These are phyloP conservation scores for Paramecium sonneborni DNA, from an alignment of 73 alveolate genomes.

Conservation along the genomic window DNA sequence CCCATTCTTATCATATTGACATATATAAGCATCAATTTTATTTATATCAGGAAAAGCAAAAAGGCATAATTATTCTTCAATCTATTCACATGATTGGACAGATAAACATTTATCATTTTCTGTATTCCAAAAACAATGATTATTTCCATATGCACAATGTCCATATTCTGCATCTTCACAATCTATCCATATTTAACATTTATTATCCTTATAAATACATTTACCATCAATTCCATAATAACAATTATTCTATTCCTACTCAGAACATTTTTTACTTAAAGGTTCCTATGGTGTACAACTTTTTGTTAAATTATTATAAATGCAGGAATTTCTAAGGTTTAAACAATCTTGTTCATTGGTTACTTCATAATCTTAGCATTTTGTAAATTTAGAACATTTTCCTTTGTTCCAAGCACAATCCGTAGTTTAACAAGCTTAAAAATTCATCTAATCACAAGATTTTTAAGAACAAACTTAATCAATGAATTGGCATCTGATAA, in stretches of 20 bases:
- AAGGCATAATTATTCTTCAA: neutral
- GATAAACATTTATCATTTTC: neutral
- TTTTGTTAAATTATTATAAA: neutral
- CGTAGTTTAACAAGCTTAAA: neutral
- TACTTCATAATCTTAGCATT: neutral
- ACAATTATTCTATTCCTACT: neutral
- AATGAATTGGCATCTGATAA: neutral
- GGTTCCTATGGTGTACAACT: neutral
- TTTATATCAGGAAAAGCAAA: neutral
- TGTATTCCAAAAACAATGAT: neutral
- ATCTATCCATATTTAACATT: neutral
- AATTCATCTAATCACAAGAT: neutral
- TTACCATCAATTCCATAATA: neutral
- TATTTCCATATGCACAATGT: neutral
- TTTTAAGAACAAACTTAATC: neutral
- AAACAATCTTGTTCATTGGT: neutral
- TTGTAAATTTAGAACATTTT: constrained; percentile 20
- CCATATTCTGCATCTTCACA: neutral
- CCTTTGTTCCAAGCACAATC: neutral
- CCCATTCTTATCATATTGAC: neutral
- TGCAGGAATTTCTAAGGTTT: neutral
- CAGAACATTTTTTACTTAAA: neutral
- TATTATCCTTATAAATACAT: neutral
- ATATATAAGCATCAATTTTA: neutral
- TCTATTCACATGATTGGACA: neutral